These are phyloP conservation scores for Bryoerythrophyllum caledonicum DNA, from an alignment of 225 moss, liverwort and hornwort species.

Conservation along the genomic window DNA sequence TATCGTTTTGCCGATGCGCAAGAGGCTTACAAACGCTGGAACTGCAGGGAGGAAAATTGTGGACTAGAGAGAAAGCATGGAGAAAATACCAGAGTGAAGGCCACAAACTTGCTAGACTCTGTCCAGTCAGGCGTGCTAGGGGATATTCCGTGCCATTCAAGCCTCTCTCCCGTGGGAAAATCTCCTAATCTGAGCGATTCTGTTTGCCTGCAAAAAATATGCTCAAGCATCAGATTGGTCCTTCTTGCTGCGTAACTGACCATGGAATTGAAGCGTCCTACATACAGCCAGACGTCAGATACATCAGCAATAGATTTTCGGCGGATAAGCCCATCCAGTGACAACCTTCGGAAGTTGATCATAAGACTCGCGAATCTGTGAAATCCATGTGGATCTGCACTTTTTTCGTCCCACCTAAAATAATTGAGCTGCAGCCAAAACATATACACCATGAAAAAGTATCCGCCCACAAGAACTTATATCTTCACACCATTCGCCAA, in stretches of 20 bases:
- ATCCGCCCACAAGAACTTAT: not conserved
- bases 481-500: not conserved
- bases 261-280: not conserved
- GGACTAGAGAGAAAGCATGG: not conserved
- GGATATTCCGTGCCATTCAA: conserved; percentile 70
- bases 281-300: not conserved
- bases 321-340: not conserved
- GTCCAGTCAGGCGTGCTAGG: conserved; percentile 73
- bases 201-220: conserved; percentile 46
- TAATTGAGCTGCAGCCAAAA: conserved; percentile 58
- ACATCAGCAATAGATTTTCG: not conserved
- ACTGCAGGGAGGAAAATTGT: not conserved
- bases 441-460: not conserved
- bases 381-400: conserved; percentile 56
- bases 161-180: conserved; percentile 60
- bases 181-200: conserved; percentile 57
- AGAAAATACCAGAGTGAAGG: conserved; percentile 62
- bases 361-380: conserved; percentile 67
- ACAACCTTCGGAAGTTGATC: conserved; percentile 65
- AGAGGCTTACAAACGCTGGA: not conserved
- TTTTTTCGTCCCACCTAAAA: conserved; percentile 68
- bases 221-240: conserved; percentile 9
- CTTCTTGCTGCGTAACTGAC: not conserved
- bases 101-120: conserved; percentile 74
- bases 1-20: not conserved